Base-by-base conservation (phyloP, 495 filamentous ascomycete species). In the Aspergillus haitiensis region DNA sequence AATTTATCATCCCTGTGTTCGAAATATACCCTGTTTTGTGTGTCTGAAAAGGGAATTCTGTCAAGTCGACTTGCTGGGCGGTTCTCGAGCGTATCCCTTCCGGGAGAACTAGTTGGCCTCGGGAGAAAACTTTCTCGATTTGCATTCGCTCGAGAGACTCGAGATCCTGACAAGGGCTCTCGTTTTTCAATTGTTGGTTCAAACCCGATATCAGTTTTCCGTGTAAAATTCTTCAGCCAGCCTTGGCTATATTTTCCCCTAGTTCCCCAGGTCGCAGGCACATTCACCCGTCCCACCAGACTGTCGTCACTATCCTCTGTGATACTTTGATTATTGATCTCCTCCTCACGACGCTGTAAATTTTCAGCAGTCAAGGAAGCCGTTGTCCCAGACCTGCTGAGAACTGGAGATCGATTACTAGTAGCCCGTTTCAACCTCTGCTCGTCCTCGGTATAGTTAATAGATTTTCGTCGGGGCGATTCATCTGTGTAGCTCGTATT, bases 211-310 rank as follows among this genome's bases (percentile, higher is more conserved):
- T 64, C 55, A 40, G 55, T 68, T 8, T 60, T 70, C 21, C 61
- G 59, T 31, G 66, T 72, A 36, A 73, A 65, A 42, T 67, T 76
- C 18, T 73, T 76, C 56, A 85, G 61, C 86, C 86, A 88, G 55
- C 82, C 78, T n/a, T 70, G 74, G 21, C 72, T 73, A 42, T 70
- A 70, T 48, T 68, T 80, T 31, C 75, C 82, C 59, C 80, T 84
- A 52, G 76, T 72, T 11, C 84, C 86, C 87, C 87, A 90, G 21
- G 72, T 76, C 52, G 67, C 67, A 34, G 86, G 87, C 32, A 82
- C 56, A 37, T 84, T 83, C 37, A 87, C 55, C 2, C 80, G 76
- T 31, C 82, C 81, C 45, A 82, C 78, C 48, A 70, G 71, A 5
- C 65, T 67, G 35, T 71, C 69, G 33, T 71, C 63, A 68, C 77